phyloP scores from a whole-genome alignment of 177 flowering plant genomes.

The Vitis hybrid region DNA sequence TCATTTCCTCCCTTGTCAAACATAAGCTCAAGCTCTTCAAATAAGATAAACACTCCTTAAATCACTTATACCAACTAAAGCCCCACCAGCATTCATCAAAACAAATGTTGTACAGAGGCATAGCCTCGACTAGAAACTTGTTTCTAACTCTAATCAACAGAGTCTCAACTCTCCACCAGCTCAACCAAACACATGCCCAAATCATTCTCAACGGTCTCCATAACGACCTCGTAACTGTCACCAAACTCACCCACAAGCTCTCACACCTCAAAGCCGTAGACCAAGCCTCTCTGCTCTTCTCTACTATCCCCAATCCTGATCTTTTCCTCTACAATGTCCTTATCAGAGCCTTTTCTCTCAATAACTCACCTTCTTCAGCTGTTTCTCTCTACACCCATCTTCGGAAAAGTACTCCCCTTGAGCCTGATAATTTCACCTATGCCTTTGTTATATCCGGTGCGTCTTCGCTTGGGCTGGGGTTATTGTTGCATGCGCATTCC shows the following conservation, averaged over 20 bases:
- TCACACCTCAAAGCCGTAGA: constrained; percentile 41
- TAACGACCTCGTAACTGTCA: constrained; percentile 45
- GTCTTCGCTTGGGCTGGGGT: constrained; percentile 33
- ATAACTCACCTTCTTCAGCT: constrained; percentile 33
- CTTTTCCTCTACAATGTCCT: constrained; percentile 76
- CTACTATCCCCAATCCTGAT: constrained; percentile 55
- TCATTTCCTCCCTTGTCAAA: too few relatives aligned
- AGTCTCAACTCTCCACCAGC: constrained; percentile 45
- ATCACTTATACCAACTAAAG: neutral
- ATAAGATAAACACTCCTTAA: neutral
- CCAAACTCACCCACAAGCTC: constrained; percentile 71
- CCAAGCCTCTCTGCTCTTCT: constrained; percentile 59
- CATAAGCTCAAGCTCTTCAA: too few relatives aligned
- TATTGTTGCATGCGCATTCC: constrained; percentile 55
- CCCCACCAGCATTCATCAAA: neutral
- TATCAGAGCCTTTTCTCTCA: constrained; percentile 50
- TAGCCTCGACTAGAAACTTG: constrained; percentile 18
- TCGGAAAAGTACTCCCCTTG: constrained; percentile 31
- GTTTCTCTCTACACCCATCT: constrained; percentile 46
- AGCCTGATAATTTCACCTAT: constrained; percentile 70
- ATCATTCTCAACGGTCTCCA: constrained; percentile 50
- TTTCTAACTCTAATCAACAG: constrained; percentile 43
- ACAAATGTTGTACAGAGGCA: constrained; percentile 38
- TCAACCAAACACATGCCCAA: constrained; percentile 72
- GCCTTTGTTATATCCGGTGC: constrained; percentile 51